Evolutionary conservation across 371 early-diverging fungal species (phyloP).

Genomic region (Haplosporangium sp.): DNA sequence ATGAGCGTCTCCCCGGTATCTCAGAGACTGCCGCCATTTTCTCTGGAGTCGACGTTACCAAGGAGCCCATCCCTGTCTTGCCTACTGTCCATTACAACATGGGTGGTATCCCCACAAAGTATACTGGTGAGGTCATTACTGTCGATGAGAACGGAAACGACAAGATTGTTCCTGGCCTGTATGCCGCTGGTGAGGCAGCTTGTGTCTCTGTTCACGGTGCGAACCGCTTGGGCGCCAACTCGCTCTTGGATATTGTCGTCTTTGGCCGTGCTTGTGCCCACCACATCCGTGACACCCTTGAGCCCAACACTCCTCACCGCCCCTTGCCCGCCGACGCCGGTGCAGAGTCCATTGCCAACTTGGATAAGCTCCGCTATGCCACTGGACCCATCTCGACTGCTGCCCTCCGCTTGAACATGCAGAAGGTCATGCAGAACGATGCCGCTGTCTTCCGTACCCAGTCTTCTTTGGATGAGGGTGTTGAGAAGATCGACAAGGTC

Average conservation of each 20-base stretch:
- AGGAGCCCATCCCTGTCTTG: constrained; percentile 98
- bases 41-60: constrained; percentile 98
- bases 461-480: constrained; percentile 90
- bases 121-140: constrained; percentile 95
- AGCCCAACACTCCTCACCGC: constrained; percentile 86
- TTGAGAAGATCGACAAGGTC: constrained; percentile 86
- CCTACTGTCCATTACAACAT: constrained; percentile 99
- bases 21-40: constrained; percentile 98
- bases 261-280: constrained; percentile 97
- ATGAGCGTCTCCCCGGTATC: constrained; percentile 97
- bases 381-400: constrained; percentile 86
- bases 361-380: constrained; percentile 92
- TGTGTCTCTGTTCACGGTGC: constrained; percentile 97
- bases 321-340: constrained; percentile 90
- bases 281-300: constrained; percentile 90
- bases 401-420: constrained; percentile 93
- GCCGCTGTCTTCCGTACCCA: constrained; percentile 98
- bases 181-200: constrained; percentile 96
- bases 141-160: constrained; percentile 80
- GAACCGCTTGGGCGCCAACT: constrained; percentile 98
- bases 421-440: constrained; percentile 97
- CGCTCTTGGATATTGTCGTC: constrained; percentile 96
- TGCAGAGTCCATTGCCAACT: constrained; percentile 86
- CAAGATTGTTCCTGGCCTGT: constrained; percentile 90
- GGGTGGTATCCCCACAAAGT: constrained; percentile 98